phyloP scores from a whole-genome alignment of 305 asterid species.

The Fraxinus ornus region DNA sequence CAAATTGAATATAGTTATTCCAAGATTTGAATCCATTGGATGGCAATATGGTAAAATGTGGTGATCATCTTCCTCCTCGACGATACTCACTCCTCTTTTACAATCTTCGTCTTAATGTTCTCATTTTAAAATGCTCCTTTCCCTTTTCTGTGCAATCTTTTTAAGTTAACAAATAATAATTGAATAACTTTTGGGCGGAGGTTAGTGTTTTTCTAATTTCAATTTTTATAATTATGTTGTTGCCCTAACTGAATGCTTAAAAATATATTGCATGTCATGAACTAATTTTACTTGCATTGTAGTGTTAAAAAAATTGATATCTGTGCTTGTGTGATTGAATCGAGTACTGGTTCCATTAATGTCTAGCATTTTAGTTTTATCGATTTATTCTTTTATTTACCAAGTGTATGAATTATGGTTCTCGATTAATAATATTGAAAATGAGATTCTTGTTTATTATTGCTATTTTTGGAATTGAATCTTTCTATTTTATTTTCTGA shows the following conservation, averaged over 20 bases:
- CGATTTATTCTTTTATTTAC: neutral
- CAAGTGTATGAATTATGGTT: neutral
- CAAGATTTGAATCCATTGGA: no score
- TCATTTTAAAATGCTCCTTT: neutral
- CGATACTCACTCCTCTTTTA: neutral
- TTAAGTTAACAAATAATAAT: neutral
- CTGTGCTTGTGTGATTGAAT: constrained; percentile 1
- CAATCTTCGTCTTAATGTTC: constrained; percentile 10
- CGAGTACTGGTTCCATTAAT: constrained; percentile 4
- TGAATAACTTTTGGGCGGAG: neutral
- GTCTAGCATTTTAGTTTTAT: neutral
- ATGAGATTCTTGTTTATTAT: neutral
- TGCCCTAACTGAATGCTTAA: neutral
- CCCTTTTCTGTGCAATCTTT: neutral
- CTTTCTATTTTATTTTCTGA: neutral
- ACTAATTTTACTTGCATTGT: constrained; percentile 10
- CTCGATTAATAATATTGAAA: neutral
- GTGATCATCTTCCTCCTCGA: neutral
- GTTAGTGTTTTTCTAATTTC: neutral
- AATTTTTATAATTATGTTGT: neutral
- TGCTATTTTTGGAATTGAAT: constrained; percentile 2
- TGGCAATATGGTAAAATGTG: no score
- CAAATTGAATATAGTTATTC: no score
- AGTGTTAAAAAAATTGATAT: neutral
- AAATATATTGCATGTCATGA: neutral